phyloP scores from a whole-genome alignment of 1,139 yeast genomes.

The Sugiyamaella sp. region DNA sequence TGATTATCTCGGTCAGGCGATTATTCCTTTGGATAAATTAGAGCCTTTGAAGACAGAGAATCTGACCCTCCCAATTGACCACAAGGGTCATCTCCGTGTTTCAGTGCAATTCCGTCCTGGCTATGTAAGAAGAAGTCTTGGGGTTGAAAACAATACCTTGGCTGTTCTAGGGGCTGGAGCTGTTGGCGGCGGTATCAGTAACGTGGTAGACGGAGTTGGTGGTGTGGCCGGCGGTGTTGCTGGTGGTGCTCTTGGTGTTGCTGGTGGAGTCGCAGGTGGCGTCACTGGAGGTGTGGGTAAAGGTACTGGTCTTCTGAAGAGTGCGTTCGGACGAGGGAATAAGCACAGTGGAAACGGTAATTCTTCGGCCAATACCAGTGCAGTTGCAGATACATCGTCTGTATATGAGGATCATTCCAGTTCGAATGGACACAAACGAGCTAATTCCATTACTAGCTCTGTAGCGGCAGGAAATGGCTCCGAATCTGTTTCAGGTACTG shows the following conservation, averaged over 20 bases:
- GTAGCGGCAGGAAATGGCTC: conserved; percentile 13
- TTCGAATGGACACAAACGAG: conserved; percentile 27
- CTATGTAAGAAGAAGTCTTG: conserved; percentile 50
- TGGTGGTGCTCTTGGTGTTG: conserved; percentile 27
- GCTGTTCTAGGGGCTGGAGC: conserved; percentile 28
- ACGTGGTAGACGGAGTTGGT: conserved; percentile 28
- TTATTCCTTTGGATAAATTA: conserved; percentile 60
- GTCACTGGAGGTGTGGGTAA: conserved; percentile 34
- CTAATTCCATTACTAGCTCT: conserved; percentile 27
- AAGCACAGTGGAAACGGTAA: conserved; percentile 32
- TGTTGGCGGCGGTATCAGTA: conserved; percentile 32
- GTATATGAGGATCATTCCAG: conserved; percentile 23
- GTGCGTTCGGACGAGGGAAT: conserved; percentile 34
- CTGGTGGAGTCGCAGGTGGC: conserved; percentile 35
- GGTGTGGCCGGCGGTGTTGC: conserved; percentile 27
- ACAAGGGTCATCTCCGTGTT: conserved; percentile 62
- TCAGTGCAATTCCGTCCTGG: conserved; percentile 68
- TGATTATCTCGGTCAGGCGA: conserved; percentile 75
- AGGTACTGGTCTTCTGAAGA: conserved; percentile 30
- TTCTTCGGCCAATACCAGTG: conserved; percentile 24
- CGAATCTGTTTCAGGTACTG: conserved; percentile 31
- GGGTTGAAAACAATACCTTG: conserved; percentile 25
- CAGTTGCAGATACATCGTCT: conserved; percentile 24
- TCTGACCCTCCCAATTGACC: conserved; percentile 56
- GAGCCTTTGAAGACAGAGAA: conserved; percentile 59